Percentiles rank a stretch among this genome's conserved stretches.
Conservation (phyloP, 2,329 filamentous ascomycete genomes). For the Clonostachys rhizophaga region DNA sequence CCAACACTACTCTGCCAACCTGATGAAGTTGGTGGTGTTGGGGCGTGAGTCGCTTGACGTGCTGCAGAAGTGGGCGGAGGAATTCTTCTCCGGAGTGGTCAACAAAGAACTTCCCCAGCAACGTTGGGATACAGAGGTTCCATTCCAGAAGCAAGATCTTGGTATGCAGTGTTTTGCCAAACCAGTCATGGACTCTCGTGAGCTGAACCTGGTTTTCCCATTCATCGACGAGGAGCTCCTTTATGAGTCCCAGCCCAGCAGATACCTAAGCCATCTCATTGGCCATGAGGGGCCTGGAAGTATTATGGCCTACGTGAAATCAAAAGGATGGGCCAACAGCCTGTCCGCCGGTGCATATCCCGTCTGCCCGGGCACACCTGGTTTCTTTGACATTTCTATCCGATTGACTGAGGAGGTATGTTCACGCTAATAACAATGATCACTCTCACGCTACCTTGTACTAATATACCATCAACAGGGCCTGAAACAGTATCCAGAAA, state of each 20-base stretch:
- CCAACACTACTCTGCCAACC: slow-evolving; percentile 86
- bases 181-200: slow-evolving; percentile 83
- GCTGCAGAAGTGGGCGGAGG: slow-evolving; percentile 76
- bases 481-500: slow-evolving; percentile 74
- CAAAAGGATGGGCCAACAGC: slow-evolving; percentile 83
- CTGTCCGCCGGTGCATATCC: slow-evolving; percentile 73
- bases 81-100: slow-evolving; percentile 75
- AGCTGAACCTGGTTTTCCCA: slow-evolving; percentile 76
- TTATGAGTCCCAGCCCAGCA: slow-evolving; percentile 75
- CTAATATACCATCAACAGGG: slow-evolving; percentile 31
- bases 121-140: slow-evolving; percentile 46
- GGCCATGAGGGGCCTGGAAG: slow-evolving; percentile 92
- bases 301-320: slow-evolving; percentile 84
- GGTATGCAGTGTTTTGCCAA: slow-evolving; percentile 78
- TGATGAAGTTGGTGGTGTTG: slow-evolving; percentile 86
- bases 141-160: slow-evolving; percentile 43
- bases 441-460: too few relatives aligned
- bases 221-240: slow-evolving; percentile 79
- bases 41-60: slow-evolving; percentile 79
- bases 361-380: slow-evolving; percentile 71
- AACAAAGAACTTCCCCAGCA: slow-evolving; percentile 73
- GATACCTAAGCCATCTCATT: slow-evolving; percentile 84
- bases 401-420: slow-evolving; percentile 75
- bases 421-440: too few relatives aligned
- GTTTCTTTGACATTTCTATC: slow-evolving; percentile 75